Percentiles rank a stretch among this genome's conserved stretches.
phyloP scores from a whole-genome alignment of 1,284 basidiomycete species.

The Ceratobasidium sp. region DNA sequence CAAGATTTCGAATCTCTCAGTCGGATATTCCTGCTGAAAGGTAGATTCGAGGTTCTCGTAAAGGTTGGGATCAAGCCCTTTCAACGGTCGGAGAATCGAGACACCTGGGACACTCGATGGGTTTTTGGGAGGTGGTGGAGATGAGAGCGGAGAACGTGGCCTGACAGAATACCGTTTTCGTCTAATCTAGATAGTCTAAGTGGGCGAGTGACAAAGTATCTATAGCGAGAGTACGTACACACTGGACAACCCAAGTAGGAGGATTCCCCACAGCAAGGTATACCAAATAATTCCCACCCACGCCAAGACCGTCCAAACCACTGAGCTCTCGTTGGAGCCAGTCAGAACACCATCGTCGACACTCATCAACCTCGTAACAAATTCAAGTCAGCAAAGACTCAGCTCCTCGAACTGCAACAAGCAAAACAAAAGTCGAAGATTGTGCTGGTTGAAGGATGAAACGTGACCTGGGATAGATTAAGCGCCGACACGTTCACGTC shows the following conservation, averaged over 20 bases:
- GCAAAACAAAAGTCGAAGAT: neutral
- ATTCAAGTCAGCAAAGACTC: neutral
- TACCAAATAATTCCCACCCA: conserved; percentile 74
- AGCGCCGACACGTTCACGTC: conserved; percentile 1
- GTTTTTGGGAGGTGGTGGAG: conserved; percentile 58
- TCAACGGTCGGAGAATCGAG: conserved; percentile 89
- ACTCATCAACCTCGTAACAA: neutral
- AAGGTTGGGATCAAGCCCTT: conserved; percentile 91
- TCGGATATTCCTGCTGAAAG: conserved; percentile 87
- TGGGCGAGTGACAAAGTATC: conserved; percentile 46
- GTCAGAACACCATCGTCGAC: neutral
- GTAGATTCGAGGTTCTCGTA: conserved; percentile 94
- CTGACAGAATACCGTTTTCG: conserved; percentile 75
- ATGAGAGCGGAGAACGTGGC: conserved; percentile 70
- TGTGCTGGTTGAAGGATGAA: neutral
- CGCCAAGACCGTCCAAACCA: neutral
- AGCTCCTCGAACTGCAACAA: neutral
- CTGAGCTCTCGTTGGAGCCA: neutral
- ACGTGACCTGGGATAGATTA: conserved; percentile 5
- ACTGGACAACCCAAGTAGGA: conserved; percentile 67
- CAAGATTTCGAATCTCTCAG: conserved; percentile 77
- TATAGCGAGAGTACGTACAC: conserved; percentile 7
- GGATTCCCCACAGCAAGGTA: conserved; percentile 73
- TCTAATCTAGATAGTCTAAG: conserved; percentile 56
- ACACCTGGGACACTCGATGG: conserved; percentile 76